Base-by-base conservation (phyloP, 345 rosid species). In the Salix exigua region DNA sequence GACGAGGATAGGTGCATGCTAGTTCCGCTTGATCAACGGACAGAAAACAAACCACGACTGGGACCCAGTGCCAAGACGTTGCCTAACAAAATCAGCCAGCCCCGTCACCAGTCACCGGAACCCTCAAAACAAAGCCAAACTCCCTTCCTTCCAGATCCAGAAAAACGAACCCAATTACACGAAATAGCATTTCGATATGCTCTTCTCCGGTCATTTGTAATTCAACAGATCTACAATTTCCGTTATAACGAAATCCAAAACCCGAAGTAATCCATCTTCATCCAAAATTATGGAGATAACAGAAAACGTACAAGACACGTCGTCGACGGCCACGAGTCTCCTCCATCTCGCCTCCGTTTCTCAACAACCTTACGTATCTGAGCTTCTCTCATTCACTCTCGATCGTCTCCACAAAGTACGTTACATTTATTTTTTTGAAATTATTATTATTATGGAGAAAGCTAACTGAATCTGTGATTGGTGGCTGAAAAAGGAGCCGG, bases 381-480 rank as follows among this genome's bases (percentile, higher is more conserved):
- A 96, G 88, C 97, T 96, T 74, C 98, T 96, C 74, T 96, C 97
- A 42, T 95, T 95, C 89, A 92, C 99, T 83, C 99, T 93, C 81
- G 99, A 95, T 83, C 97, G 97, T 71, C 97, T 93, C 71, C 98
- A 93, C 88, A 96, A 96, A 93, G 99, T 88, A 71, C 30, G 53
- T 26, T 71, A 19, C 23, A 33, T 13, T 31, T 21, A 17, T n/a
- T 74, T 25, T 33, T 13, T 35, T 31, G 26, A 46, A 31, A 58
- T 70, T 53, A 1, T 16, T 60, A 16, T 31, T 42, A n/a, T 53
- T n/a, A 8, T 46, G 55, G 44, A 42, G 61, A 26, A 19, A 25
- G 46, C 61, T 70, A 33, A 66, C 17, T 33, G 51, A 23, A 33
- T 11, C 26, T 10, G 25, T 30, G 31, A 10, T 30, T 37, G 38